Evolutionary conservation across 2,329 filamentous ascomycete species (phyloP).

Genomic region (Aspergillus tamarii): DNA sequence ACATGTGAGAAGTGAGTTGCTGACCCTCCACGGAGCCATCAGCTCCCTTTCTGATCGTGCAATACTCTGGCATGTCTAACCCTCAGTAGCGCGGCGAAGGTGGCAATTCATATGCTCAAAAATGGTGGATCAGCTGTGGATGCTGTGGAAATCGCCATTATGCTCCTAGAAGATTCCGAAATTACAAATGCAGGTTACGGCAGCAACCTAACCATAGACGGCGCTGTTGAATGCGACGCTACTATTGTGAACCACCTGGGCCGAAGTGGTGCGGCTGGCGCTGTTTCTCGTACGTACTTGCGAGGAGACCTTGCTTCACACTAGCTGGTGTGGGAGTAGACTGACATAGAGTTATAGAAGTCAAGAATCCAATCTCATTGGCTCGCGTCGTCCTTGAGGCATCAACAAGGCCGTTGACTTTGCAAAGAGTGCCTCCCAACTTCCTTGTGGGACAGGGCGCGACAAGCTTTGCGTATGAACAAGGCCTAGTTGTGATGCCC

Average conservation of each 20-base stretch:
- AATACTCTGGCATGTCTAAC: constrained; percentile 11
- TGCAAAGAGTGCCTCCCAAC: constrained; percentile 89
- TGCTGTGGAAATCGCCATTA: constrained; percentile 86
- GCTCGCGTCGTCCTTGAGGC: constrained; percentile 81
- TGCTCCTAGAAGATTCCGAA: constrained; percentile 85
- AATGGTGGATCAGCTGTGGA: constrained; percentile 80
- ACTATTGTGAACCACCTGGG: constrained; percentile 89
- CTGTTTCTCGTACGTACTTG: constrained; percentile 73
- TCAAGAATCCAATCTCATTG: constrained; percentile 89
- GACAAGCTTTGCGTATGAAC: constrained; percentile 78
- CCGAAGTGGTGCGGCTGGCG: constrained; percentile 89
- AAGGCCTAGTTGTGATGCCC: constrained; percentile 72
- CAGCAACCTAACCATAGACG: constrained; percentile 90
- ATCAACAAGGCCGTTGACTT: constrained; percentile 74
- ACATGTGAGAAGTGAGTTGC: constrained; percentile 81
- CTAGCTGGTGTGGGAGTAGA: neutral
- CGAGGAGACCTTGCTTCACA: neutral
- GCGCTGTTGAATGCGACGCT: constrained; percentile 91
- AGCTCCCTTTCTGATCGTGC: neutral
- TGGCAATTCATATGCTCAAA: constrained; percentile 79
- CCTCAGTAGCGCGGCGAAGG: constrained; percentile 70
- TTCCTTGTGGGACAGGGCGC: constrained; percentile 86
- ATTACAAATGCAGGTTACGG: constrained; percentile 97
- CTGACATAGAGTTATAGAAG: constrained; percentile 34
- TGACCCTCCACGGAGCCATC: neutral